Evolutionary conservation across 1,284 basidiomycete species (phyloP).

Genomic region (Neolentinus lepideus): DNA sequence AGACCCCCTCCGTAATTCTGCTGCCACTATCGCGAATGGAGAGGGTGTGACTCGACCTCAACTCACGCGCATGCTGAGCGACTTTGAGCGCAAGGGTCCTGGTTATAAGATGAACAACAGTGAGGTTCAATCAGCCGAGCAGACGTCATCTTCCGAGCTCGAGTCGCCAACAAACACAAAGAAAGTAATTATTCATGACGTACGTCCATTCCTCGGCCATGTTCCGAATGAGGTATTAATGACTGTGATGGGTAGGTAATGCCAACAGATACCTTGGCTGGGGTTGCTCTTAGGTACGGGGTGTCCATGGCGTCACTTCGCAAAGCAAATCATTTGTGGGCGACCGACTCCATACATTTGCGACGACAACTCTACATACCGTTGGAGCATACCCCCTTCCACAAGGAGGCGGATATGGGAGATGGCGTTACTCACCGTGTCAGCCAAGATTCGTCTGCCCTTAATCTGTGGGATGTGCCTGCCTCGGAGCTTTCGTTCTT

Average conservation of each 20-base stretch:
- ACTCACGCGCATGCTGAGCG: slow-evolving; percentile 20
- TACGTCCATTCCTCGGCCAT: slow-evolving; percentile 16
- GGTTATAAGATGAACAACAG: neutral
- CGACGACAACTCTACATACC: slow-evolving; percentile 81
- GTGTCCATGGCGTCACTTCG: slow-evolving; percentile 79
- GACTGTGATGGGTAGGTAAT: slow-evolving; percentile 40
- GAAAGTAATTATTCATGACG: slow-evolving; percentile 51
- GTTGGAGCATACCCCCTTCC: slow-evolving; percentile 27
- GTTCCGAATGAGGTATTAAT: neutral
- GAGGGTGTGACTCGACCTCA: slow-evolving; percentile 19
- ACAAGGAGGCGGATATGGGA: neutral
- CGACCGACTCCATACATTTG: slow-evolving; percentile 83
- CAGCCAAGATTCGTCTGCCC: slow-evolving; percentile 7
- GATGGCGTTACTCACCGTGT: neutral
- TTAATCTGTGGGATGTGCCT: slow-evolving; percentile 42
- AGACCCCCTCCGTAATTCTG: neutral
- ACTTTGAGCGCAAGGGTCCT: slow-evolving; percentile 5
- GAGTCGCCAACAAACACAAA: slow-evolving; percentile 25
- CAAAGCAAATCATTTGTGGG: slow-evolving; percentile 84
- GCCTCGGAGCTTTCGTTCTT: slow-evolving; percentile 52
- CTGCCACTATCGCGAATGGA: neutral
- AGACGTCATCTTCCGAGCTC: neutral
- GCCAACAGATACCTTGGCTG: slow-evolving; percentile 72
- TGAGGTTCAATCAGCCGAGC: neutral
- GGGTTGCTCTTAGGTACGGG: slow-evolving; percentile 83